phyloP scores from a whole-genome alignment of 805 yeast species.

The Grigorovia jiainica region DNA sequence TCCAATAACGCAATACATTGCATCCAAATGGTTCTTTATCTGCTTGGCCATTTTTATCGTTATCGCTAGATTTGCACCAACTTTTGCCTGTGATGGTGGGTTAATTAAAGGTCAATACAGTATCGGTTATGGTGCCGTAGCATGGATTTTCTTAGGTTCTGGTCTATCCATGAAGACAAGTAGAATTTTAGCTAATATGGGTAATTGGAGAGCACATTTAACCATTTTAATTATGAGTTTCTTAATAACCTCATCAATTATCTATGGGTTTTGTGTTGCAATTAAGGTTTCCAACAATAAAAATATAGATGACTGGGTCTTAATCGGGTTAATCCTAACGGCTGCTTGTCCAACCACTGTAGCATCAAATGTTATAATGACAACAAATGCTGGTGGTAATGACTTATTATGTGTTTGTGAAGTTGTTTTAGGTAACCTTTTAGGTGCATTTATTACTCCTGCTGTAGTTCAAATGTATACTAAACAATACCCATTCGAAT shows the following conservation, averaged over 20 bases:
- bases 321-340: conserved; percentile 74
- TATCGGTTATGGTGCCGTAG: conserved; percentile 81
- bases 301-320: conserved; percentile 62
- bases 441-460: conserved; percentile 85
- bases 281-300: conserved; percentile 48
- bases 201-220: conserved; percentile 76
- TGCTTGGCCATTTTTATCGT: conserved; percentile 64
- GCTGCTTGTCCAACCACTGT: conserved; percentile 89
- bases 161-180: conserved; percentile 70
- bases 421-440: conserved; percentile 72
- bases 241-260: conserved; percentile 57
- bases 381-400: conserved; percentile 76
- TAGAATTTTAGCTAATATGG: conserved; percentile 50
- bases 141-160: conserved; percentile 70
- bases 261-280: conserved; percentile 65
- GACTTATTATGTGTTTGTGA: conserved; percentile 70
- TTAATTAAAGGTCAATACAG: conserved; percentile 63
- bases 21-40: conserved; percentile 65
- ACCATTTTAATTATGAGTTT: conserved; percentile 61
- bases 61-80: conserved; percentile 68
- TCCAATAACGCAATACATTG: conserved; percentile 14
- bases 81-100: conserved; percentile 80
- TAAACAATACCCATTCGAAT: conserved; percentile 46
- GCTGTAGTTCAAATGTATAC: conserved; percentile 69
- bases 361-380: conserved; percentile 88